A percentile compares a stretch with the other conserved stretches of the same genome.
Evolutionary conservation across 345 rosid genomes (phyloP).

Genomic region (Fremontodendron californicum): DNA sequence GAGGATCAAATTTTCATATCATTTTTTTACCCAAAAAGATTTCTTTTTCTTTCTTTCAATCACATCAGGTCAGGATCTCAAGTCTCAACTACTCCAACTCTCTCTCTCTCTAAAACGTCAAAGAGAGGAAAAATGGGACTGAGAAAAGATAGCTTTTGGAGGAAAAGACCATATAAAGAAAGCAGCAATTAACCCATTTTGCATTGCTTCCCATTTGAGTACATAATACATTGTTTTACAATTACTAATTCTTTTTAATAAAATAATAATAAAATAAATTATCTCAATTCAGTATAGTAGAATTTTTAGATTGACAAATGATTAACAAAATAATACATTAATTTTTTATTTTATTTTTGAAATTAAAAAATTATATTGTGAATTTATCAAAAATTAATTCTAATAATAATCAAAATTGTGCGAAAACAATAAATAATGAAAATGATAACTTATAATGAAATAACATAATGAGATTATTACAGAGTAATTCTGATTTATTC

Average conservation of each 20-base stretch:
- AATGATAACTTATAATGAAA: neutral
- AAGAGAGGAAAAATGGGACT: neutral
- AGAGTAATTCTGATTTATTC: neutral
- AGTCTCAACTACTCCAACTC: constrained; percentile 4
- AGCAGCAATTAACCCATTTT: neutral
- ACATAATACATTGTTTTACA: neutral
- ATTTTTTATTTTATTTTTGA: no score
- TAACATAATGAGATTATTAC: neutral
- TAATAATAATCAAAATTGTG: neutral
- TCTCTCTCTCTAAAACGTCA: constrained; percentile 1
- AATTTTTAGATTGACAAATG: no score
- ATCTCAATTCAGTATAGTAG: no score
- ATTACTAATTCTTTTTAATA: neutral
- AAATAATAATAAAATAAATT: neutral
- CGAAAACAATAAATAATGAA: neutral
- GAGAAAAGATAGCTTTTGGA: neutral
- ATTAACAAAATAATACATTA: no score
- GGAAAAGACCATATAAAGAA: neutral
- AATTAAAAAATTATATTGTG: no score
- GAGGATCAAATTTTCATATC: neutral
- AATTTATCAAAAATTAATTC: no score
- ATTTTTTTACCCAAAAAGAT: neutral
- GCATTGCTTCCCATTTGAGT: neutral
- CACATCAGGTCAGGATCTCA: neutral
- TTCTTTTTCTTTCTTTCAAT: neutral